Base-by-base conservation (phyloP, 2,329 filamentous ascomycete species). In the Penicillium janthinellum region DNA sequence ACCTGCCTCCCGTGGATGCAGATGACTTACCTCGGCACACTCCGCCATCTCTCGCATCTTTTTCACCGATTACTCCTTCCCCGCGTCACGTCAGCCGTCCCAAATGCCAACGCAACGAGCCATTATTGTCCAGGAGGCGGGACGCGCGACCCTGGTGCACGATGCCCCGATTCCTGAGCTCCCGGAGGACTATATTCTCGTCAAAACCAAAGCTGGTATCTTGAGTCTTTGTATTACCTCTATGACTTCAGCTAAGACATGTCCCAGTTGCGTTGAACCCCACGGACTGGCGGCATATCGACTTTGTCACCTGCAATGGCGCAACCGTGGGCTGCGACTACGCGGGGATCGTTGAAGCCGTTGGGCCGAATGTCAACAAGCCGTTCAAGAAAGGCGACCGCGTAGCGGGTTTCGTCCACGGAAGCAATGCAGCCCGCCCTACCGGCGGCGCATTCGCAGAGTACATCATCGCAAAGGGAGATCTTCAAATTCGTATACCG, bases 401-500 rank as follows among this genome's bases (percentile, higher is more conserved):
- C 0, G 77, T 87, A 38, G 77, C 77, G 28, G 83, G 83, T 0
- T 79, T 82, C 47, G 73, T 76, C 5, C 81, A 82, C 59, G 84
- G 84, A 57, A 69, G 68, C 58, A 73, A 73, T 60, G 63, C 64
- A n/a, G 65, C 67, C 11, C 64, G 79, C 39, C 73, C 71, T 17
- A 76, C 81, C 45, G 77, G 81, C 57, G 84, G 84, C 5, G 77
- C 79, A 2, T 86, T 86, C 65, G 82, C 79, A 6, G 77, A 86
- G 55, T 82, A 83, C 64, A 73, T 81, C 55, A 75, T 81, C 11
- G 81, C 77, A 3, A 85, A 83, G 63, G 82, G 75, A 3, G 81
- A 82, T 54, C 61, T 84, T 1, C 73, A 78, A 56, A 71, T 81
- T 25, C 76, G 76, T 52, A 71, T 85, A 10, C 78, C 82, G 0